Conservation (phyloP, 2,329 filamentous ascomycete species). For the Talaromyces sp. region DNA sequence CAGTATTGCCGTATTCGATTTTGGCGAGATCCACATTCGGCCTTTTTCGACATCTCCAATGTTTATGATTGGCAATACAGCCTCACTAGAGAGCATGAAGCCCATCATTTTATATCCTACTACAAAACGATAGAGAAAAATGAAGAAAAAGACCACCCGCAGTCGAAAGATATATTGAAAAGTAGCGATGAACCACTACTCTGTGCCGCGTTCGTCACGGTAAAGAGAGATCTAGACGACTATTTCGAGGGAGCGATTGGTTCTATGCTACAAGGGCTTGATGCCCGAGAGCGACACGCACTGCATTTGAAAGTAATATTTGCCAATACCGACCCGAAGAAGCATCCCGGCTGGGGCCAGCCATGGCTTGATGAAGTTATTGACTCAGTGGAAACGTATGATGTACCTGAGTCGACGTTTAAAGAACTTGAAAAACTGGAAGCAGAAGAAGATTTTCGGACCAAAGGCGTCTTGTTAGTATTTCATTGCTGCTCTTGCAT, state of each 20-base stretch:
- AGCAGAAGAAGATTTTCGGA: slow-evolving; percentile 12
- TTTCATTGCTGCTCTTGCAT: background rate
- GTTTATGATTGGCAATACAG: slow-evolving; percentile 24
- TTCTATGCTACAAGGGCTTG: slow-evolving; percentile 19
- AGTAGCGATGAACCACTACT: slow-evolving; percentile 12
- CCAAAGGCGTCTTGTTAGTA: slow-evolving; percentile 28
- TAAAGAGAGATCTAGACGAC: slow-evolving; percentile 18
- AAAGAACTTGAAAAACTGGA: background rate
- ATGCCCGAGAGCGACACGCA: slow-evolving; percentile 17
- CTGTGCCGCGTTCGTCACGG: slow-evolving; percentile 21
- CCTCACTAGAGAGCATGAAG: slow-evolving; percentile 20
- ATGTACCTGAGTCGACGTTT: slow-evolving; percentile 12
- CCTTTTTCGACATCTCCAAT: slow-evolving; percentile 20
- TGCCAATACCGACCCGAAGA: slow-evolving; percentile 18
- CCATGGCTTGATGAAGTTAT: slow-evolving; percentile 18
- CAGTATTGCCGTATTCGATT: slow-evolving; percentile 17
- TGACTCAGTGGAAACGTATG: slow-evolving; percentile 17
- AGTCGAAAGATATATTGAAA: background rate
- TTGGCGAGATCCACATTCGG: slow-evolving; percentile 25
- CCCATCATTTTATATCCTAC: slow-evolving; percentile 15
- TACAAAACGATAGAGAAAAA: slow-evolving; percentile 13
- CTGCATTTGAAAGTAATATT: slow-evolving; percentile 19
- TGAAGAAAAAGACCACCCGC: background rate
- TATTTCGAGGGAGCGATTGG: slow-evolving; percentile 23
- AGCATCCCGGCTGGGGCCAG: slow-evolving; percentile 22